Conservation (phyloP, 352 stramenopile species). For the Phytophthora hibernalis region DNA sequence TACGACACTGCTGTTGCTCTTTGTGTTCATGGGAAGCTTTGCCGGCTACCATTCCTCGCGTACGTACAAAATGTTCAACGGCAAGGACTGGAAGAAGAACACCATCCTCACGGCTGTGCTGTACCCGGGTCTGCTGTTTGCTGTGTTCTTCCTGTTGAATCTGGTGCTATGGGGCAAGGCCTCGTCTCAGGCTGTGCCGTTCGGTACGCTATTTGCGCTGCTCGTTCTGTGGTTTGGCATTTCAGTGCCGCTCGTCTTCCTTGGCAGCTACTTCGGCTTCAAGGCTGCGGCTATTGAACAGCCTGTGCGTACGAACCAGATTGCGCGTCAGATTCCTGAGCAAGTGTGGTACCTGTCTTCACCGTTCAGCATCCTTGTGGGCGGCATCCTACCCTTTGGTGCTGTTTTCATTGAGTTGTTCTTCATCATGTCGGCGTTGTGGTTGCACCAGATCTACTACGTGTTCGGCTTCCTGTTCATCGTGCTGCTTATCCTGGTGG, state of each 20-base stretch:
- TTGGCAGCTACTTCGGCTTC: conserved; percentile 98
- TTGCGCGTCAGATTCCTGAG: conserved; percentile 92
- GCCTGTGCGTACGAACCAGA: conserved; percentile 92
- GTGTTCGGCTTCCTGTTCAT: conserved; percentile 99
- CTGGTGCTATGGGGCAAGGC: conserved; percentile 93
- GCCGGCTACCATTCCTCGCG: conserved; percentile 96
- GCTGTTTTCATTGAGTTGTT: conserved; percentile 99
- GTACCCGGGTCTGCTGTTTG: conserved; percentile 94
- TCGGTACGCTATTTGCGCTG: conserved; percentile 97
- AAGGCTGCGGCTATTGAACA: conserved; percentile 88
- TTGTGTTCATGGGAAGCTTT: conserved; percentile 98
- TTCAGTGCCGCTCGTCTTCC: conserved; percentile 98
- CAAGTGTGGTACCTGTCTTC: conserved; percentile 97
- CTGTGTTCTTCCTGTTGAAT: conserved; percentile 97
- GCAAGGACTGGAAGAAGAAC: conserved; percentile 97
- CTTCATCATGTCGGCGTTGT: conserved; percentile 99
- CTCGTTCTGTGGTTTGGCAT: conserved; percentile 99
- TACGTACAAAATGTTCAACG: conserved; percentile 99
- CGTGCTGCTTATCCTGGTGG: conserved; percentile 97
- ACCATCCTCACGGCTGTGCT: conserved; percentile 96
- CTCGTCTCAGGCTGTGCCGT: conserved; percentile 92
- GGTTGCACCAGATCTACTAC: conserved; percentile 99
- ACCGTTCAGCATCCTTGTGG: conserved; percentile 95
- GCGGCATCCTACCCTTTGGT: conserved; percentile 99
- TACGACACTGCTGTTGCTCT: conserved; percentile 97